Conservation (phyloP, 2,329 filamentous ascomycete genomes). For the Cordyceps pruinosa region DNA sequence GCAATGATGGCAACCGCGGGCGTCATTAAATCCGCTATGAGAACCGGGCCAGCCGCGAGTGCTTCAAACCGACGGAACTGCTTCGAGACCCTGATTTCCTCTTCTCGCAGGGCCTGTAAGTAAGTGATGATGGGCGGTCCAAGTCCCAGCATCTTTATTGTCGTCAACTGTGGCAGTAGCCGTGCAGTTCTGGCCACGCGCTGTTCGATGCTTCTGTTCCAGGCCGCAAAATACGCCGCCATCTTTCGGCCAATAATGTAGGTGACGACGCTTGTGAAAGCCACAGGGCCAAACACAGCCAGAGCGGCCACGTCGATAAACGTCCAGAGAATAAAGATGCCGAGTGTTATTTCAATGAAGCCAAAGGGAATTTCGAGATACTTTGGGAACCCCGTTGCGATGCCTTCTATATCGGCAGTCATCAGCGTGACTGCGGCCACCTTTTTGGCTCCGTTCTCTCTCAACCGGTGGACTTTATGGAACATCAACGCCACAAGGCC, state of each 20-base stretch:
- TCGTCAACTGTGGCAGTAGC: not conserved
- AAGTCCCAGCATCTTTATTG: not conserved
- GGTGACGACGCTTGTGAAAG: not conserved
- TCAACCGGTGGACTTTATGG: conserved; percentile 32
- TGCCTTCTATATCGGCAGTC: conserved; percentile 3
- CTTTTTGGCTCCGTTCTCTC: conserved; percentile 23
- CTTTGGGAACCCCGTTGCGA: not conserved
- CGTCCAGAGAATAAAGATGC: not conserved
- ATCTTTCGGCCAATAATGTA: not conserved
- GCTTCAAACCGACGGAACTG: not conserved
- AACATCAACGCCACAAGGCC: conserved; percentile 39
- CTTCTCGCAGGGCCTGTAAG: not conserved
- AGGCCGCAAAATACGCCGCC: not conserved
- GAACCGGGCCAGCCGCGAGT: not conserved
- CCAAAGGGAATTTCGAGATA: not conserved
- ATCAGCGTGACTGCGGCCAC: conserved; percentile 4
- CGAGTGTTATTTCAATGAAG: not conserved
- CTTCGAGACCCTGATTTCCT: not conserved
- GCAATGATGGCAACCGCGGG: not conserved
- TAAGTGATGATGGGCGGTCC: not conserved
- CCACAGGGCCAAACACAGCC: not conserved
- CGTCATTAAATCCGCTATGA: not conserved
- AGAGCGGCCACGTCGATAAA: not conserved
- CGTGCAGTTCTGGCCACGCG: not conserved
- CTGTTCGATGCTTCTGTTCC: not conserved